Base-by-base conservation (phyloP, 1,284 basidiomycete genomes). In the Malassezia nana region DNA sequence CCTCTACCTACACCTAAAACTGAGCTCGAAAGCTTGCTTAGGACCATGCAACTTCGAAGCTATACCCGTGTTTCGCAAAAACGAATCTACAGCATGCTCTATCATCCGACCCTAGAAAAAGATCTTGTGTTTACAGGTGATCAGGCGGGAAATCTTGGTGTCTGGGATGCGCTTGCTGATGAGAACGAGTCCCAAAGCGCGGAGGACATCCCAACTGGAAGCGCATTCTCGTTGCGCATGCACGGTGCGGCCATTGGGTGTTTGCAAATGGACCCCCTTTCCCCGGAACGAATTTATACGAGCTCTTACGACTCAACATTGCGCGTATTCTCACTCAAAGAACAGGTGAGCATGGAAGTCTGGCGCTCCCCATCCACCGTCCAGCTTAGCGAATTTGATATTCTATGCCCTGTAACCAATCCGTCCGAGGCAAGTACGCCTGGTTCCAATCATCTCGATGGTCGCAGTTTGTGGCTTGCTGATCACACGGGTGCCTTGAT, bases 61-160 rank as follows among this genome's bases (percentile, higher is more conserved):
- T 57, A 55, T 9, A 57, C 55, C 13, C 68, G 66, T 26, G 68
- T 72, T 7, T 59, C 62, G 6, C 58, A 55, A 9, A 66, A 62
- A 28, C 55, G 70, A 0, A 56, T 73, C 9, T 72, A 72, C 41
- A 55, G 55, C 15, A 68, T 72, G 58, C 60, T 62, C 0, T 66
- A 63, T 42, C 70, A 73, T 39, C 69, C 70, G 0, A 45, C 60
- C 2, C 50, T 31, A 9, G 66, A 70, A 8, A 65, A 69, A 39
- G 64, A 72, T 48, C 55, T 73, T 4, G 40, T 73, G 13, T 72
- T 73, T 43, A 60, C 65, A 6, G 70, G 69, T 10, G 70, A 73
- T 51, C 69, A 70, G 44, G 66, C 67, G 32, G 70, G 70, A 2
- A 47, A 49, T 3, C 60, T 73, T 25, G 67, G 69, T 7, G 59